Conservation (phyloP, 164 flowering plant genomes). For the Magnolia kwangsiensis region DNA sequence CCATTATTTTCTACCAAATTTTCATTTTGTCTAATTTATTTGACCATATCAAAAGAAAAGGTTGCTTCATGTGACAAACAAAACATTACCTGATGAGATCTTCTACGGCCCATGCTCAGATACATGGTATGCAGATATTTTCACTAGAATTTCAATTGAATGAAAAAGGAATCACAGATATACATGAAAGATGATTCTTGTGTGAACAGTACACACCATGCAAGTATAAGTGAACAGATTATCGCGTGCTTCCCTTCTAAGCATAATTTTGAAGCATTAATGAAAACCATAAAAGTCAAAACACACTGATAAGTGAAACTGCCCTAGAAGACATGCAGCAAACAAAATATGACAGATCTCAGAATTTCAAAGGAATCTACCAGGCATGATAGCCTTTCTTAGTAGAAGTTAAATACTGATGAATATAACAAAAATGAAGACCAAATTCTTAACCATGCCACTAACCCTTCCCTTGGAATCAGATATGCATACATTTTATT, state of each 20-base stretch:
- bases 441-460: background rate
- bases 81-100: too few relatives aligned
- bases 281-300: background rate
- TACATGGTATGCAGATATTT: too few relatives aligned
- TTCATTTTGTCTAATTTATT: too few relatives aligned
- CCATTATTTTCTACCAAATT: background rate
- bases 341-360: background rate
- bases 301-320: background rate
- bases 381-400: background rate
- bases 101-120: too few relatives aligned
- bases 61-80: too few relatives aligned
- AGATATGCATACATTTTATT: background rate
- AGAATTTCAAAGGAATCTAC: background rate
- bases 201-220: too few relatives aligned
- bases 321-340: constrained; percentile 1
- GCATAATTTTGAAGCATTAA: background rate
- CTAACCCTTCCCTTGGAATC: background rate
- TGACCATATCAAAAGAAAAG: too few relatives aligned
- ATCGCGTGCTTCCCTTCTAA: background rate
- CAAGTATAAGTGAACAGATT: background rate
- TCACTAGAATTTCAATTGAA: background rate
- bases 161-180: background rate
- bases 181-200: background rate
- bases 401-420: background rate
- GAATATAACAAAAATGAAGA: background rate